Conservation (phyloP, 2,329 filamentous ascomycete genomes). For the Samsoniella hepiali region DNA sequence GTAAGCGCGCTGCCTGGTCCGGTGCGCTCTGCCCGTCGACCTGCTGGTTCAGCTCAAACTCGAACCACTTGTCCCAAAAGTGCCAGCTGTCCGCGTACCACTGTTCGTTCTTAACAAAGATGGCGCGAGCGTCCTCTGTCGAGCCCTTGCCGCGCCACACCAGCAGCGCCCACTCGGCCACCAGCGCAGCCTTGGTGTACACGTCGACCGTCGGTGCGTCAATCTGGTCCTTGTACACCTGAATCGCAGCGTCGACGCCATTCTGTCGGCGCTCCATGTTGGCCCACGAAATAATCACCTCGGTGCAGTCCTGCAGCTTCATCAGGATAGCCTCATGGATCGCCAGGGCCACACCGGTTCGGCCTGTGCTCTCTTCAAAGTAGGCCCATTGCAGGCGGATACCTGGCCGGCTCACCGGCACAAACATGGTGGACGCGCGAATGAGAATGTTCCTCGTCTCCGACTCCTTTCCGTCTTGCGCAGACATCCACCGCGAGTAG, state of each 20-base stretch:
- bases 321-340: slow-evolving; percentile 80
- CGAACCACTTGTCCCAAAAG: slow-evolving; percentile 87
- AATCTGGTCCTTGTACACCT: slow-evolving; percentile 77
- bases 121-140: slow-evolving; percentile 73
- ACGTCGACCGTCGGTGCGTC: slow-evolving; percentile 68
- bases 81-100: slow-evolving; percentile 80
- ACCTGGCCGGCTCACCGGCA: slow-evolving; percentile 79
- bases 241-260: slow-evolving; percentile 79
- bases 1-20: slow-evolving; percentile 69
- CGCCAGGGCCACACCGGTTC: slow-evolving; percentile 73
- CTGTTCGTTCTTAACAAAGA: slow-evolving; percentile 78
- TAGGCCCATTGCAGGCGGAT: slow-evolving; percentile 89
- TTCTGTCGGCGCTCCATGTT: slow-evolving; percentile 81
- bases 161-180: slow-evolving; percentile 82
- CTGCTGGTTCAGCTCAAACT: slow-evolving; percentile 85
- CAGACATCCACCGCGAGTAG: slow-evolving; percentile 92
- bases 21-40: slow-evolving; percentile 61
- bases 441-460: slow-evolving; percentile 91
- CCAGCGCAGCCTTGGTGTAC: slow-evolving; percentile 79
- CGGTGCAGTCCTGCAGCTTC: slow-evolving; percentile 74
- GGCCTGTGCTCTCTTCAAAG: slow-evolving; percentile 83
- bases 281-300: slow-evolving; percentile 84
- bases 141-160: slow-evolving; percentile 86
- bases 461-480: slow-evolving; percentile 76
- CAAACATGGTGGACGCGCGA: slow-evolving; percentile 78